Base-by-base conservation (phyloP, 345 rosid species). In the Garcia nutans region DNA sequence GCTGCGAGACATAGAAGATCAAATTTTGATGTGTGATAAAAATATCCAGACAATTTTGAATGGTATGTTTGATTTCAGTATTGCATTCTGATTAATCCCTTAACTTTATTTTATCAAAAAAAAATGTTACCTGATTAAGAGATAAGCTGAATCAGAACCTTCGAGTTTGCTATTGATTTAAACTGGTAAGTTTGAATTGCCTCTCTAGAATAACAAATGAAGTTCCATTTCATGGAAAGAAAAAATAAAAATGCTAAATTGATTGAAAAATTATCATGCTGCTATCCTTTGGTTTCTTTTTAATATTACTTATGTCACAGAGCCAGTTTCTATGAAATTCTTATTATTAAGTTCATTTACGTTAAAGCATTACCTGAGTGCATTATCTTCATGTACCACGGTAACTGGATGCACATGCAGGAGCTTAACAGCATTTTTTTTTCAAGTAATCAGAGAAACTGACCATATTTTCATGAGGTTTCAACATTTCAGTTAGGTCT, bases 1-100 rank as follows among this genome's bases (percentile, higher is more conserved):
- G 82, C 94, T 73, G n/a, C 86, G 96, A 16, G 26, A 74, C 31
- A 81, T 92, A 22, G 89, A 88, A 78, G 94, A 90, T 67, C 90
- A 88, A 78, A 88, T 93, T 84, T 93, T 92, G 67, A 68, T 78
- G 70, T 89, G 86, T 67, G 94, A 92, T n/a, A n/a, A 79, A 73
- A 44, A 69, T 67, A 86, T 92, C 71, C 84, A 84, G 72, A 83
- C 68, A 47, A 75, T 93, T 72, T 73, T 84, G 72, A 78, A 72
- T 58, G 90, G 95, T 89, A 81, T 52, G 75, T 55, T 65, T 72
- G 47, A 10, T 50, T 71, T 58, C 16, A 1, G 5, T 71, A 20
- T 52, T 63, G 33, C 28, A 45, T 49, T 44, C 68, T 26, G 24
- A 50, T 75, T 72, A 54, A 68, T 37, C 3, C 9, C 6, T 57